A percentile compares a stretch with the other conserved stretches of the same genome.
Conservation (phyloP, 2,329 filamentous ascomycete genomes). For the Colletotrichum filicis region DNA sequence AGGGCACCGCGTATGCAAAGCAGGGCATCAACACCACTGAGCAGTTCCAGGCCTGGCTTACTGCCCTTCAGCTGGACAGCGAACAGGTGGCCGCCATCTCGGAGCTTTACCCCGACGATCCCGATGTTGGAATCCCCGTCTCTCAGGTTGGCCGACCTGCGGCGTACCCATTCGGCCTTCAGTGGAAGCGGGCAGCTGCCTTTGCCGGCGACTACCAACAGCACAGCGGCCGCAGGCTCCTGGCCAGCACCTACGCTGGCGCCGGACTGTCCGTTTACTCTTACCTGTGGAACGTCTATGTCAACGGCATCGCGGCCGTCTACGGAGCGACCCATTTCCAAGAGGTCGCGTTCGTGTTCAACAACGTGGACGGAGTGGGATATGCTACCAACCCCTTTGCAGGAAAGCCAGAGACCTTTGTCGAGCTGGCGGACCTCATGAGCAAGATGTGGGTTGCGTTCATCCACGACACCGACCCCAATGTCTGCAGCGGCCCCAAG, state of each 20-base stretch:
- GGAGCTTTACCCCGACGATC: slow-evolving; percentile 62
- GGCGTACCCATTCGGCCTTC: slow-evolving; percentile 71
- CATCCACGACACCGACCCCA: slow-evolving; percentile 57
- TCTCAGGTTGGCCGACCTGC: slow-evolving; percentile 46
- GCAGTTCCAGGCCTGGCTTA: slow-evolving; percentile 58
- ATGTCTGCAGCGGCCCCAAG: slow-evolving; percentile 31
- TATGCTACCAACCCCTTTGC: slow-evolving; percentile 61
- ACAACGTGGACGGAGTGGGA: slow-evolving; percentile 60
- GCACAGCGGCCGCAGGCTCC: slow-evolving; percentile 64
- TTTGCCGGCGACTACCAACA: slow-evolving; percentile 69
- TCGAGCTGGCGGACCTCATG: slow-evolving; percentile 58
- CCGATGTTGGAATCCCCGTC: slow-evolving; percentile 62
- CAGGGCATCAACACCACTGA: slow-evolving; percentile 64
- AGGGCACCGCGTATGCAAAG: slow-evolving; percentile 71
- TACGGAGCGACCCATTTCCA: slow-evolving; percentile 43
- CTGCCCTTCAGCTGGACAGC: slow-evolving; percentile 47
- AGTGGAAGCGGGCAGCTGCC: slow-evolving; percentile 73
- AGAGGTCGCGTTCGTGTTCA: slow-evolving; percentile 54
- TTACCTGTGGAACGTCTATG: slow-evolving; percentile 57
- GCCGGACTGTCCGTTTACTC: slow-evolving; percentile 63
- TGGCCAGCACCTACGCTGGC: slow-evolving; percentile 62
- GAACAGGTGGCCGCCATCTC: slow-evolving; percentile 40
- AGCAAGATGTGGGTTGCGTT: slow-evolving; percentile 63
- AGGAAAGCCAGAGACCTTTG: slow-evolving; percentile 52
- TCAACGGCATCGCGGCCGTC: slow-evolving; percentile 30